Evolutionary conservation across 2,329 filamentous ascomycete species (phyloP).

Genomic region (Waltergamsia citrina): DNA sequence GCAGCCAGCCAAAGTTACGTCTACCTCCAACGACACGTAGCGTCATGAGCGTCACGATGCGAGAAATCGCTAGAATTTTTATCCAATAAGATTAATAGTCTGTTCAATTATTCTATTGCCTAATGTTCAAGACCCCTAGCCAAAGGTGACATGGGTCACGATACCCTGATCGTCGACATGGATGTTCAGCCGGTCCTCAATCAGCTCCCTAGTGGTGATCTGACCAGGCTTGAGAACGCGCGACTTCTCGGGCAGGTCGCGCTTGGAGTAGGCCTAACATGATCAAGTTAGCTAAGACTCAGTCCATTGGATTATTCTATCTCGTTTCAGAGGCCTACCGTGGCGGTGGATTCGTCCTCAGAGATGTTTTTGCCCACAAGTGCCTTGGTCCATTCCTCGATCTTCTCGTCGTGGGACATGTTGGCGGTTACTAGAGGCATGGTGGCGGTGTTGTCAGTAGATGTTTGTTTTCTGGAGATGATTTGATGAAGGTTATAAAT

Average conservation of each 20-base stretch:
- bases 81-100: too few relatives aligned
- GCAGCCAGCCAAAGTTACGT: too few relatives aligned
- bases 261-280: constrained; percentile 47
- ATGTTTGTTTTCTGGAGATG: neutral
- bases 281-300: neutral
- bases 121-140: too few relatives aligned
- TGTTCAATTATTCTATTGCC: too few relatives aligned
- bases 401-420: constrained; percentile 38
- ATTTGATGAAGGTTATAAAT: too few relatives aligned
- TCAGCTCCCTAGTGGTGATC: constrained; percentile 50
- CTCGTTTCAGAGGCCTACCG: constrained; percentile 29
- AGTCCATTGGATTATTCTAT: too few relatives aligned
- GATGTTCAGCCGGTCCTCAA: constrained; percentile 46
- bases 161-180: constrained; percentile 50
- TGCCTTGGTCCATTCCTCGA: constrained; percentile 51
- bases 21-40: too few relatives aligned
- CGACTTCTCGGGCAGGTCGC: constrained; percentile 45
- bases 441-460: constrained; percentile 9
- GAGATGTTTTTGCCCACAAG: constrained; percentile 54
- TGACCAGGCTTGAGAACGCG: constrained; percentile 47
- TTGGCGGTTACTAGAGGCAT: constrained; percentile 55
- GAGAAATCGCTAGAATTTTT: too few relatives aligned
- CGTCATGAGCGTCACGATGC: too few relatives aligned
- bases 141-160: constrained; percentile 39
- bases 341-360: constrained; percentile 38